Base-by-base conservation (phyloP, 2,329 filamentous ascomycete species). In the Epichloe sp. region DNA sequence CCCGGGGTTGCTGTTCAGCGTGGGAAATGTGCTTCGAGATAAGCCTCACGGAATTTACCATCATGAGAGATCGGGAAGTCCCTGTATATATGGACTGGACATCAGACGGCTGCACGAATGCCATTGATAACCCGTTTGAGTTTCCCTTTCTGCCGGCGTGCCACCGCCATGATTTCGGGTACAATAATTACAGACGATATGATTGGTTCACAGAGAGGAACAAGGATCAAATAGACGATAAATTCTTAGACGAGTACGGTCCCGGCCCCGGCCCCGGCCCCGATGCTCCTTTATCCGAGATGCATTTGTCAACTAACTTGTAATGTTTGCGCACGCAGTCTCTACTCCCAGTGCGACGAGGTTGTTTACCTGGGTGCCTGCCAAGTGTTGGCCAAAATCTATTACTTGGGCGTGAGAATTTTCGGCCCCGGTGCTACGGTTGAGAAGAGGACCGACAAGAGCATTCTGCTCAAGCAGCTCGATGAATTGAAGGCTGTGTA, bases 111-210 rank as follows among this genome's bases (percentile, higher is more conserved):
- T 74, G 71, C 64, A 68, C 67, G 3, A 57, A 55, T 0, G 67
- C 70, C 1, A 69, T 70, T 0, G 67, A 73, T 47, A 72, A 71
- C 54, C 71, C 71, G 0, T 64, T 68, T 23, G 65, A 66, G 1
- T 75, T 71, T 57, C 62, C 67, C 8, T 75, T 72, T 36, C 17
- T 61, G 5, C 68, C 67, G 0, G 70, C 68, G 7, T 78, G 75
- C 64, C 60, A 73, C 52, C 73, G 77, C 4, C 77, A 80, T 53
- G 77, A 80, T 56, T 80, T 80, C 58, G 76, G 76, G 1, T 77
- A 77, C 59, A 62, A 68, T 14, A 80, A 80, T 47, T 2, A 75
- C 78, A 57, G 61, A 50, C 2, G 68, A 75, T 2, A 77, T 78
- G 59, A 70, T 64, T 4, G 40, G 8, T 49, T 49, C 15, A 44